Percentiles rank a stretch among this genome's conserved stretches.
phyloP scores from a whole-genome alignment of 1,284 basidiomycete species.

The Leccinum colubrinum region DNA sequence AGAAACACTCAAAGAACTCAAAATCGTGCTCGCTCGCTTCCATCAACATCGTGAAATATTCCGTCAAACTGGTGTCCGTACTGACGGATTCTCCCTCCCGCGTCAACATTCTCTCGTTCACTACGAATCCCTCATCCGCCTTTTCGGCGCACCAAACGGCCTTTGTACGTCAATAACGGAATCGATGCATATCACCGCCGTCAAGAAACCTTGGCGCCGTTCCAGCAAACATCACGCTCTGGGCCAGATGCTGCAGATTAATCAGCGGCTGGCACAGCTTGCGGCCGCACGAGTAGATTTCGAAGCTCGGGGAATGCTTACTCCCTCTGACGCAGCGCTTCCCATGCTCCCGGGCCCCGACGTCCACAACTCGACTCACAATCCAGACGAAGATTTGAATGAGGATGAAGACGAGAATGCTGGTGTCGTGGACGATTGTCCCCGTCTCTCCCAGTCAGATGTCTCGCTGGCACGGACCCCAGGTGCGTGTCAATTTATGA shows the following conservation, averaged over 20 bases:
- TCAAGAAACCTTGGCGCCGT: not conserved
- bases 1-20: not conserved
- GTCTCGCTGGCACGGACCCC: not conserved
- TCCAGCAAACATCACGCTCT: not conserved
- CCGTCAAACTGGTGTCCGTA: not conserved
- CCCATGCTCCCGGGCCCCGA: not conserved
- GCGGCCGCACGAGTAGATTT: not conserved
- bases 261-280: not conserved
- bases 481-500: not conserved
- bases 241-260: not conserved
- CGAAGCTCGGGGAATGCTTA: not conserved
- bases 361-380: not conserved
- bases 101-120: not conserved
- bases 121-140: not conserved
- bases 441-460: not conserved
- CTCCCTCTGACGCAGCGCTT: not conserved
- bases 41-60: not conserved
- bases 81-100: not conserved
- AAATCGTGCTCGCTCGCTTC: not conserved
- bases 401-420: not conserved
- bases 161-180: not conserved
- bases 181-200: not conserved
- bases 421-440: not conserved
- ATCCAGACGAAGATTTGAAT: not conserved
- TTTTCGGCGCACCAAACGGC: not conserved